Conservation (phyloP, 2,329 filamentous ascomycete genomes). For the Eutypa lata region DNA sequence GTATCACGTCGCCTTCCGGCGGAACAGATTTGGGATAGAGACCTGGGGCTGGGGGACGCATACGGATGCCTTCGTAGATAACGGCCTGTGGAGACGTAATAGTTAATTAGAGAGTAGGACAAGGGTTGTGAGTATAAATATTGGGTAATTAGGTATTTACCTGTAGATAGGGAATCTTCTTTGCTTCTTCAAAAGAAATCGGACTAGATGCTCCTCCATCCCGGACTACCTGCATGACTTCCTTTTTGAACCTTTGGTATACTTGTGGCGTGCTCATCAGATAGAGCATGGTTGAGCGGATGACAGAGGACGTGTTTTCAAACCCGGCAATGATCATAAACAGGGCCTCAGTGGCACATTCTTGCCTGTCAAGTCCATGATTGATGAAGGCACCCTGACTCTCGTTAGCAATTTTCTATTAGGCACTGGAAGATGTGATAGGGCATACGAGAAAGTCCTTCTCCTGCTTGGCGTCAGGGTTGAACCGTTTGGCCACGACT, state of each 20-base stretch:
- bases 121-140: no score
- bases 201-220: constrained; percentile 26
- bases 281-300: constrained; percentile 45
- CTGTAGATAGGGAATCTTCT: constrained; percentile 28
- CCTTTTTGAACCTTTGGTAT: constrained; percentile 37
- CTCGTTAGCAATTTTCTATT: neutral
- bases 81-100: no score
- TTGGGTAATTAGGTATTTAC: neutral
- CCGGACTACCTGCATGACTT: constrained; percentile 33
- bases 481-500: constrained; percentile 14
- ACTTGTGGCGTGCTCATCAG: constrained; percentile 42
- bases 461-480: neutral
- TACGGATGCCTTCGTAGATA: constrained; percentile 36
- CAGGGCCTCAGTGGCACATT: constrained; percentile 24
- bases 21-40: constrained; percentile 25
- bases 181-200: constrained; percentile 20
- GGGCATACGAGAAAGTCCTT: constrained; percentile 19
- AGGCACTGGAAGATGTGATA: no score
- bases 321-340: constrained; percentile 30
- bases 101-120: no score
- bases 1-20: constrained; percentile 25
- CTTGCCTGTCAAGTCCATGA: constrained; percentile 19
- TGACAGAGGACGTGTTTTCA: constrained; percentile 47
- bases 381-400: constrained; percentile 24
- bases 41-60: constrained; percentile 30